Evolutionary conservation across 345 rosid species (phyloP).

Genomic region (Populus euphratica): DNA sequence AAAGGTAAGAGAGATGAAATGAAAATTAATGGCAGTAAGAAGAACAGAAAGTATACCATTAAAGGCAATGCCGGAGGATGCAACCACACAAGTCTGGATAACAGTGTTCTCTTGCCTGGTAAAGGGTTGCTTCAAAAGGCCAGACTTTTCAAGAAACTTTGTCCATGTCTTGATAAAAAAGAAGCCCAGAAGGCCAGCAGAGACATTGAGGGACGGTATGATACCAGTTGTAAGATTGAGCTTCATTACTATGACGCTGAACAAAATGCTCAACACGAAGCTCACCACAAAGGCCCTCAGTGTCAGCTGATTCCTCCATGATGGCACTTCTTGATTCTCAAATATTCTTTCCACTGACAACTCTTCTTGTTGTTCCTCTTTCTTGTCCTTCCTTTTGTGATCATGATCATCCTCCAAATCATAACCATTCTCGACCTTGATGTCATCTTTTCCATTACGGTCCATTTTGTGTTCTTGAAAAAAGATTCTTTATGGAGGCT

Average conservation of each 20-base stretch:
- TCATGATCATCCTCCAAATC: background rate
- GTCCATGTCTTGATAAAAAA: conserved; percentile 26
- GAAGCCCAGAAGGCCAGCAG: conserved; percentile 28
- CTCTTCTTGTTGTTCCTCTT: background rate
- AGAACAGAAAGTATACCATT: conserved; percentile 7
- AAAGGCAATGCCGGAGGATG: conserved; percentile 27
- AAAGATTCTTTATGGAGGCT: background rate
- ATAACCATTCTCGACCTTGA: background rate
- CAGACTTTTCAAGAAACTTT: background rate
- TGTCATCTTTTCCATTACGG: background rate
- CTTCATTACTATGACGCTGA: conserved; percentile 24
- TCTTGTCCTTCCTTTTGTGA: background rate
- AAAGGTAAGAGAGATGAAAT: background rate
- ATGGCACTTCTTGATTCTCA: conserved; percentile 9
- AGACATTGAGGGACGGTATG: conserved; percentile 21
- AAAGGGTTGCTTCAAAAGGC: conserved; percentile 15
- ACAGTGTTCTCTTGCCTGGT: conserved; percentile 26
- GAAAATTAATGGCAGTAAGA: too few relatives aligned
- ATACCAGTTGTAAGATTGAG: conserved; percentile 28
- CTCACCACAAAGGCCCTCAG: conserved; percentile 22
- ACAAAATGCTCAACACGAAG: conserved; percentile 14
- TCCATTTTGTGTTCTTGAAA: background rate
- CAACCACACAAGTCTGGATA: conserved; percentile 25
- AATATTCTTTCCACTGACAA: conserved; percentile 16
- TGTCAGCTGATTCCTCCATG: conserved; percentile 24